Base-by-base conservation (phyloP, 768 basidiomycete species). In the Suillus decipiens region DNA sequence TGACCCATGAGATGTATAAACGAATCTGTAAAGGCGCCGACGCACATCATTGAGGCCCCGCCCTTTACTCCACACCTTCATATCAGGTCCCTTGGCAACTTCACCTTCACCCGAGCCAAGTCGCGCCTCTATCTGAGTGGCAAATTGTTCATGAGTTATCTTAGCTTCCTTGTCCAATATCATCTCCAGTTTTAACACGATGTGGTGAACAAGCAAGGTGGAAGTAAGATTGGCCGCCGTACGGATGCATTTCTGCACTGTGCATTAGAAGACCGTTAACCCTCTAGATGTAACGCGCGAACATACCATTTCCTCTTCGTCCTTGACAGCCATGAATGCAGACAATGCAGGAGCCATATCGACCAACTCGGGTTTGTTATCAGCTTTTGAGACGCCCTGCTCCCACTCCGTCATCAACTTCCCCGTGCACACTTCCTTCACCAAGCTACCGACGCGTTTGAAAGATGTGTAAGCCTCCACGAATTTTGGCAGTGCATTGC, bases 161-260 rank as follows among this genome's bases (percentile, higher is more conserved):
- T 93, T 93, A 47, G 92, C 87, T 72, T 95, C 95, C 68, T 89
- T 87, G 77, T 99, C 96, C 39, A 99, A 82, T 71, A 97, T 95
- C 4, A 87, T 85, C 75, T 96, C 93, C 68, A 99, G 82, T 75
- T 91, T 96, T 42, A 89, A 83, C 28, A 92, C 89, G 50, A 98
- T 91, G 73, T 96, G 89, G 69, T 95, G 83, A 61, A 86, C 82
- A 65, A 99, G 84, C 15, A 98, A 80, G 0, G 94, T 95, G 19
- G 92, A 93, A 0, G 93, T 95, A 55, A 98, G 77, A 64, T 80
- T 83, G 5, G 92, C 84, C 17, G 95, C 92, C 0, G 78, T 87
- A 67, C 90, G 86, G 17, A 88, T 84, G 65, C 79, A 81, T 92
- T 90, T 94, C 94, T 97, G 71, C 39, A 58, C 51, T 53, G 50